Conservation (phyloP, 495 filamentous ascomycete species). For the Copromyces sp. region DNA sequence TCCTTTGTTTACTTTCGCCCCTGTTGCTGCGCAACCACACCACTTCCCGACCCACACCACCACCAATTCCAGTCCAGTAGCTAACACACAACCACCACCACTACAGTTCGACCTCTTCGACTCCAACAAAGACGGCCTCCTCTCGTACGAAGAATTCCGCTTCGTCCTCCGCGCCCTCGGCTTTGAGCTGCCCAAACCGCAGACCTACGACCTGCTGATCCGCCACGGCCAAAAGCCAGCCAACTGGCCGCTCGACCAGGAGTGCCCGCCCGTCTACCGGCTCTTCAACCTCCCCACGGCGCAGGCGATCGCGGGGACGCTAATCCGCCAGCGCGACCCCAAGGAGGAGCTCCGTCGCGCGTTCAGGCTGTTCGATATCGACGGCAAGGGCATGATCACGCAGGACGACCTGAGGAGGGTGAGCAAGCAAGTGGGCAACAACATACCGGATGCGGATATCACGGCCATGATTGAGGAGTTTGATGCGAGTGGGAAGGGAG, state of each 20-base stretch:
- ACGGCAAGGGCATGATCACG: slow-evolving; percentile 71
- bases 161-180: slow-evolving; percentile 94
- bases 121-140: slow-evolving; percentile 85
- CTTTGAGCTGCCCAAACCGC: slow-evolving; percentile 49
- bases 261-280: slow-evolving; percentile 26
- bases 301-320: slow-evolving; percentile 66
- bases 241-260: slow-evolving; percentile 27
- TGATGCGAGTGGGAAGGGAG: slow-evolving; percentile 85
- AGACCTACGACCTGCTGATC: slow-evolving; percentile 27
- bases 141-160: slow-evolving; percentile 97
- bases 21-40: neutral
- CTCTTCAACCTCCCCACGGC: slow-evolving; percentile 40
- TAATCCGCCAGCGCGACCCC: slow-evolving; percentile 74
- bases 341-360: slow-evolving; percentile 85
- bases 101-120: slow-evolving; percentile 88
- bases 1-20: neutral
- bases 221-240: slow-evolving; percentile 25
- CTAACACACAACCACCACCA: neutral
- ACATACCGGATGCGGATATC: slow-evolving; percentile 84
- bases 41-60: neutral
- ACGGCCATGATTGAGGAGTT: slow-evolving; percentile 98
- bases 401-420: slow-evolving; percentile 79
- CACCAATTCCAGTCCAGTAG: neutral
- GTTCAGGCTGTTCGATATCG: slow-evolving; percentile 74
- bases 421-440: slow-evolving; percentile 83